Percentiles rank a stretch among this genome's conserved stretches.
These are phyloP conservation scores for Citeromyces siamensis DNA, from an alignment of 1,139 yeast species.

Conservation along the genomic window DNA sequence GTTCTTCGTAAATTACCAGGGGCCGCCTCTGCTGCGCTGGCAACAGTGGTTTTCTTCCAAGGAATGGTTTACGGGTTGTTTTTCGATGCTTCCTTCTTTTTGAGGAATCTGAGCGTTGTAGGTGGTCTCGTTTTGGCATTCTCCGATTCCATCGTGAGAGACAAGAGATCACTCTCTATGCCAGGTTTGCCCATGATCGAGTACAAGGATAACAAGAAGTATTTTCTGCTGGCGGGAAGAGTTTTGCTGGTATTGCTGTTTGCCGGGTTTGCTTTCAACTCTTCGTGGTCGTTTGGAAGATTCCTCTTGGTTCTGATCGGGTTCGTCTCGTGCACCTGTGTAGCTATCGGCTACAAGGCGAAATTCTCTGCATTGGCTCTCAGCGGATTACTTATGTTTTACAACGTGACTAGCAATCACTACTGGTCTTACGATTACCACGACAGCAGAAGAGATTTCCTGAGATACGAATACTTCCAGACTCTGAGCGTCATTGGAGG, in stretches of 20 bases:
- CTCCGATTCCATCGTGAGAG: conserved; percentile 80
- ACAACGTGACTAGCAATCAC: conserved; percentile 73
- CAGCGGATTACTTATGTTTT: conserved; percentile 60
- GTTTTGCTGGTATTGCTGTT: conserved; percentile 76
- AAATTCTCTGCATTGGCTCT: conserved; percentile 76
- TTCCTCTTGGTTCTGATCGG: conserved; percentile 61
- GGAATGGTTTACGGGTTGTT: conserved; percentile 85
- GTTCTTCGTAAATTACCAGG: conserved; percentile 61
- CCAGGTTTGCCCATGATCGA: conserved; percentile 89
- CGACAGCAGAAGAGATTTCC: conserved; percentile 77
- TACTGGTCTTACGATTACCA: conserved; percentile 72
- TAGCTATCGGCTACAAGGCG: conserved; percentile 89
- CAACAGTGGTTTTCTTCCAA: conserved; percentile 68
- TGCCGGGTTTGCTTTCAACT: conserved; percentile 73
- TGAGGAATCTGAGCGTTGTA: conserved; percentile 80
- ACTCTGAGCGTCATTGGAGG: conserved; percentile 95
- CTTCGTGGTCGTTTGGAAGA: conserved; percentile 61
- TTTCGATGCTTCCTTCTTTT: conserved; percentile 68
- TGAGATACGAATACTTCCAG: conserved; percentile 91
- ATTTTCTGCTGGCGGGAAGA: conserved; percentile 82
- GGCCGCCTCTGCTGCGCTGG: conserved; percentile 59
- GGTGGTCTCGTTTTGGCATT: conserved; percentile 90
- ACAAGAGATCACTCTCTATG: conserved; percentile 55
- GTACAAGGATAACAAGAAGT: conserved; percentile 75
- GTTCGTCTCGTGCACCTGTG: conserved; percentile 59